Evolutionary conservation across 2,329 filamentous ascomycete genomes (phyloP).

Genomic region (Tolypocladium endophyticum): DNA sequence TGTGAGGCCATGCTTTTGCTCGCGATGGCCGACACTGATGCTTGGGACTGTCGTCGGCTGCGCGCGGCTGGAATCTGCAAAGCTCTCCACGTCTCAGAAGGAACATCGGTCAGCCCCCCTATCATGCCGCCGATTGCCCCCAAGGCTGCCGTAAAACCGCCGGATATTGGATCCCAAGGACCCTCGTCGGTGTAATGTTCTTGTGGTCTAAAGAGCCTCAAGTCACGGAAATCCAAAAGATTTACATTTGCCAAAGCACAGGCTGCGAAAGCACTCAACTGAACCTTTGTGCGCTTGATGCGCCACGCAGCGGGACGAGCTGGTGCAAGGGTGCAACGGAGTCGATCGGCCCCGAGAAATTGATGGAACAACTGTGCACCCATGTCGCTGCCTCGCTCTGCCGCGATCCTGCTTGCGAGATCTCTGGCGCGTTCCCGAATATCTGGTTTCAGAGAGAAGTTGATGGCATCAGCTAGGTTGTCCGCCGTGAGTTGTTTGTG

Average conservation of each 20-base stretch:
- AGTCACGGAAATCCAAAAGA: neutral
- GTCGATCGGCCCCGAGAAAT: neutral
- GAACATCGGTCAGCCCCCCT: neutral
- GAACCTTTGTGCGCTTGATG: neutral
- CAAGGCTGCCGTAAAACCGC: neutral
- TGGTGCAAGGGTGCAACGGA: neutral
- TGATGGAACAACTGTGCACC: neutral
- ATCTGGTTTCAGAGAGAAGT: neutral
- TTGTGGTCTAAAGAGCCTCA: neutral
- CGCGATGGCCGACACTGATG: neutral
- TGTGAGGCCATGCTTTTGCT: neutral
- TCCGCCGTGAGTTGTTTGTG: conserved; percentile 57
- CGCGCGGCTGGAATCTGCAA: neutral
- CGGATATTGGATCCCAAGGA: neutral
- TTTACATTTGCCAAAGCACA: neutral
- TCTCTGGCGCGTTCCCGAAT: neutral
- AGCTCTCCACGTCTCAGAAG: neutral
- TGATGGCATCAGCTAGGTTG: conserved; percentile 54
- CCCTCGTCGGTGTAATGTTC: neutral
- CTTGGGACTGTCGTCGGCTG: neutral
- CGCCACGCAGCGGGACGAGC: neutral
- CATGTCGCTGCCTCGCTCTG: neutral
- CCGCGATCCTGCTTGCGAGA: neutral
- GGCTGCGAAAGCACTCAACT: neutral
- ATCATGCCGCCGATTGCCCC: neutral